Conservation (phyloP, 345 rosid species). For the Salix brachista region DNA sequence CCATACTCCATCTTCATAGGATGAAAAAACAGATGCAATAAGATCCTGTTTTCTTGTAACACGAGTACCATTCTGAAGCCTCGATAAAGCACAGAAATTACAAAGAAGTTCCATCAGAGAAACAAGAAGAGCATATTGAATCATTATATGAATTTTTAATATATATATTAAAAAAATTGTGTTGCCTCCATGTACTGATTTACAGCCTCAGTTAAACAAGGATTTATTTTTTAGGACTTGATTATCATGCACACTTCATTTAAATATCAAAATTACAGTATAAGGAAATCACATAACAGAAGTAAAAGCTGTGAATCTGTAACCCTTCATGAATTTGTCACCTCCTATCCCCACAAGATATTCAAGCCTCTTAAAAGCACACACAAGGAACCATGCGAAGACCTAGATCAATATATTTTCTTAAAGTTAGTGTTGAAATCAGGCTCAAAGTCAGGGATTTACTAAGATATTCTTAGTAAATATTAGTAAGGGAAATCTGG, state of each 20-base stretch:
- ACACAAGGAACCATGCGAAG: not conserved
- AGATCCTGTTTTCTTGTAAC: conserved; percentile 69
- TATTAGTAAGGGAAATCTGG: too few species aligned
- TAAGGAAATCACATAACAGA: not conserved
- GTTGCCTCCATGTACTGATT: not conserved
- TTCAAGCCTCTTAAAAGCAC: not conserved
- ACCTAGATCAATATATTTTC: not conserved
- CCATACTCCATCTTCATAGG: conserved; percentile 54
- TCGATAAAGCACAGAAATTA: conserved; percentile 7
- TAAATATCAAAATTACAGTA: not conserved
- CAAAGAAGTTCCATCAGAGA: conserved; percentile 11
- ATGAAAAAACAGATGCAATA: conserved; percentile 48
- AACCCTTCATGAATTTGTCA: not conserved
- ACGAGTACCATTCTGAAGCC: conserved; percentile 39
- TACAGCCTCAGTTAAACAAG: too few species aligned
- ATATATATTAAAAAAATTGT: not conserved
- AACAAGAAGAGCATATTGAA: conserved; percentile 14
- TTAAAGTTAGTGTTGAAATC: not conserved
- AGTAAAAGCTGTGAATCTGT: not conserved
- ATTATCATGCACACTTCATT: not conserved
- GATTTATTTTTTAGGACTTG: not conserved
- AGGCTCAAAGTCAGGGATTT: too few species aligned
- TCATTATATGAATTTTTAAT: not conserved
- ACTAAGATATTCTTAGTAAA: too few species aligned
- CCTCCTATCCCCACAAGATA: not conserved